Base-by-base conservation (phyloP, 306 rosid species). In the Quercus alba region DNA sequence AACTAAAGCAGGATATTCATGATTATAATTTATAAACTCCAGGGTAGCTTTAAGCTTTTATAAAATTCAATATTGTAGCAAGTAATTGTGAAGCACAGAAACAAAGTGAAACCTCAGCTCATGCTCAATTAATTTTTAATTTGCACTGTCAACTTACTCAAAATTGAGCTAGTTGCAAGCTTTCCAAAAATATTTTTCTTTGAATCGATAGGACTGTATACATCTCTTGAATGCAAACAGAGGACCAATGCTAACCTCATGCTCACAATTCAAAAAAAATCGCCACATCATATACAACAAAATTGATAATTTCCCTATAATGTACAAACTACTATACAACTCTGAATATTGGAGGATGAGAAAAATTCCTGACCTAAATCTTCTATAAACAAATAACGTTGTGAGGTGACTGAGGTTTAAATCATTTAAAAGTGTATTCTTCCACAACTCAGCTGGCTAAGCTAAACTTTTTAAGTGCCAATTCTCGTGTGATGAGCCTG, bases 401-500 rank as follows among this genome's bases (percentile, higher is more conserved):
- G 51, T 9, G 75, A 57, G 72, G 54, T 57, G 56, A 64, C 78
- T 44, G 25, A 55, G 52, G 20, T 52, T 41, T 49, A 75, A 77
- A 61, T 67, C 80, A 80, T 75, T 81, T 81, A 81, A 72, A 73
- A 77, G 77, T 62, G 78, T 77, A 76, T 77, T 83, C 20, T 88
- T 84, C 82, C 35, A 13, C 28, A 4, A 52, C 55, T 87, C 90
- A 85, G 54, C 64, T 38, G 28, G 85, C 75, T 72, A 82, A 72
- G 66, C 88, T 86, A 77, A 82, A 88, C 77, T 88, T 84, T 78
- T 88, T 90, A 28, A 95, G 91, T 56, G 87, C 83, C 88, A 95
- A 84, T 77, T 90, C 97, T 77, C 79, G 77, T 74, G 91, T 67
- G 75, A 91, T 71, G 44, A 91, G 89, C 82, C 84, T 87, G 56